Evolutionary conservation across 2,329 filamentous ascomycete genomes (phyloP), one percentile per base, ranked within the genome.

Genomic region (Zalaria sp.): DNA sequence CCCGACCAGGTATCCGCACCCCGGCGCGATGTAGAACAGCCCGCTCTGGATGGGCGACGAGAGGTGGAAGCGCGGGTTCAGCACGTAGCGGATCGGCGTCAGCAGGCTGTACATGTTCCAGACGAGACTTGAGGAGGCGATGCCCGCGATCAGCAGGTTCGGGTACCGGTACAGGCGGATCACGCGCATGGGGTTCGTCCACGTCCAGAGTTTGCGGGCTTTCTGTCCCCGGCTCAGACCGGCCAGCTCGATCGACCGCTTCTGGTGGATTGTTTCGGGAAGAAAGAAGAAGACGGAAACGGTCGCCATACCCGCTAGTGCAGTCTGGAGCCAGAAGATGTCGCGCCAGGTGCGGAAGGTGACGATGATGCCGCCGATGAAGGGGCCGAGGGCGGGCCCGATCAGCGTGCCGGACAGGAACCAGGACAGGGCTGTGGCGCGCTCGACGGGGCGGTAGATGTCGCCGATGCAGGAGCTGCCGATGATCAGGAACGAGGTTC

Each of bases 311-410:
- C 72, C 80, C 0, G 77, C 78, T 4, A 86, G 66, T 0, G 72
- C 81, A 0, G 78, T 76, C 54, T 87, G 82, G 0, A 88, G 65
- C 77, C 81, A 87, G 62, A 86, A 87, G 41, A 87, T 84, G 35
- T 74, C 73, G 11, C 81, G 70, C 83, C 83, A 89, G 2, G 69
- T 73, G 5, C 70, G 68, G 58, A 77, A 86, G 0, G 81, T 87
- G 10, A 87, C 80, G 39, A 89, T 83, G 36, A 86, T 77, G 25
- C 82, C 83, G 42, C 83, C 76, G 6, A 87, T 65, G 51, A 85
- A 82, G 0, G 76, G 74, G 2, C 82, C 81, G 52, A 82, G 67
- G 1, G 77, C 78, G 5, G 83, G 82, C 0, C 82, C 83, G 37
- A 85, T 75, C 0, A 87, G 64, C 0, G 79, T 83, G 0, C 81